These are phyloP conservation scores for Talaromyces atroroseus DNA, from an alignment of 2,329 filamentous ascomycete genomes.

Conservation along the genomic window DNA sequence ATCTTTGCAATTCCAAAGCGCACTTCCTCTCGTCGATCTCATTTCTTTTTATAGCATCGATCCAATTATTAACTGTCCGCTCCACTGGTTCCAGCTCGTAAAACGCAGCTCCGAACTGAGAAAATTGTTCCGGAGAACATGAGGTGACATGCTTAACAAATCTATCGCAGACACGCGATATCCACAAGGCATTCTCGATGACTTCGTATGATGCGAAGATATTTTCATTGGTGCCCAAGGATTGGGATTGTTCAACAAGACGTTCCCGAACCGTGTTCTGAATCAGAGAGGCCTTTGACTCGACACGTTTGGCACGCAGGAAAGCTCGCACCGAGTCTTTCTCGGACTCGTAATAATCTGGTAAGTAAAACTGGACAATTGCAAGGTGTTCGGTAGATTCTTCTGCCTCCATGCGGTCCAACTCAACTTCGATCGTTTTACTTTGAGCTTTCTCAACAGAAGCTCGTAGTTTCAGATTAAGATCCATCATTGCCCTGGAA, in stretches of 20 bases:
- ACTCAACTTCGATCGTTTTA: conserved; percentile 88
- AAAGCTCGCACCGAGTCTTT: conserved; percentile 83
- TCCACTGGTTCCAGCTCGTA: conserved; percentile 91
- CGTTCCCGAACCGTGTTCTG: conserved; percentile 74
- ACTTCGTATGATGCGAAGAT: conserved; percentile 74
- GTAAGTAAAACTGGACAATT: conserved; percentile 84
- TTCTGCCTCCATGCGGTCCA: conserved; percentile 79
- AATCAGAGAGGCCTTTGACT: conserved; percentile 79
- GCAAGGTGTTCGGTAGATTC: conserved; percentile 82
- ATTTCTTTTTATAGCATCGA: conserved; percentile 75
- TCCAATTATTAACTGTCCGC: conserved; percentile 78
- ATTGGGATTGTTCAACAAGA: conserved; percentile 61
- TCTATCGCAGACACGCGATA: conserved; percentile 74
- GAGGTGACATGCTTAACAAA: conserved; percentile 75
- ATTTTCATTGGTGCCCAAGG: conserved; percentile 65
- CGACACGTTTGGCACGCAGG: conserved; percentile 78
- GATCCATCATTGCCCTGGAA: conserved; percentile 90
- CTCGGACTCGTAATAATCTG: conserved; percentile 74
- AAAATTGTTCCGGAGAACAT: conserved; percentile 73
- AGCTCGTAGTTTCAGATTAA: conserved; percentile 88
- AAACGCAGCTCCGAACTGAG: conserved; percentile 69
- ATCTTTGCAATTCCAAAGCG: conserved; percentile 72
- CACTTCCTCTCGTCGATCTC: conserved; percentile 82
- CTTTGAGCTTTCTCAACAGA: conserved; percentile 87
- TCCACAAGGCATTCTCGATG: conserved; percentile 78